Base-by-base conservation (phyloP, 1,284 basidiomycete species). In the Microbotryum silenes-acaulis region DNA sequence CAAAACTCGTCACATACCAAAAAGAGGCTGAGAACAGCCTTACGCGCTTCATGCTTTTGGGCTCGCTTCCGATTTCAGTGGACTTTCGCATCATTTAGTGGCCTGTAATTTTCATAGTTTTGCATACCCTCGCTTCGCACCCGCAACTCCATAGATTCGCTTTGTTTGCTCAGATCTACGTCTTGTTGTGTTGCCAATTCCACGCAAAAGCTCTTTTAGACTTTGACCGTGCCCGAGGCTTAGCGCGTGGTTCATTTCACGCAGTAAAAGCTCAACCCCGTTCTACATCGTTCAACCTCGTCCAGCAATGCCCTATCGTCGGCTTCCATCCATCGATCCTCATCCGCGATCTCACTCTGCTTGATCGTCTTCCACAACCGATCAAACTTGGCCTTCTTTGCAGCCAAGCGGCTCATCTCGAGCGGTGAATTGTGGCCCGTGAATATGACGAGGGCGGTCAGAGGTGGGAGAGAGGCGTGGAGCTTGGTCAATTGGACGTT, bases 391-490 rank as follows among this genome's bases (percentile, higher is more conserved):
- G 76, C 75, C 73, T 89, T 86, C 59, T 85, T 81, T 4, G 81
- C 80, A 61, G 84, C 84, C 23, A 94, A 77, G 27, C 79, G 73
- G 1, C 85, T 78, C 87, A 92, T 91, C 1, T 75, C 78, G 0
- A 88, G 81, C 0, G 92, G 91, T 72, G 93, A 88, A 1, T 84
- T 83, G 72, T 94, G 89, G 0, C 91, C 91, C 0, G 87, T 89
- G 71, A 94, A 85, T 51, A 96, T 78, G 49, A 94, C 77, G 14
- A 96, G 74, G 0, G 90, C 90, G 0, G 90, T 89, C 29, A 85
- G 83, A 8, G 83, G 73, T 0, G 90, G 89, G 0, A 96, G 81
- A 0, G 83, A 74, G 0, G 80, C 77, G 71, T 91, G 84, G 0
- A 96, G 77, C 5, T 77, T 72, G 46, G 77, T 74, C 2, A 96